phyloP scores from a whole-genome alignment of 768 basidiomycete species.

The Zangia roseola region DNA sequence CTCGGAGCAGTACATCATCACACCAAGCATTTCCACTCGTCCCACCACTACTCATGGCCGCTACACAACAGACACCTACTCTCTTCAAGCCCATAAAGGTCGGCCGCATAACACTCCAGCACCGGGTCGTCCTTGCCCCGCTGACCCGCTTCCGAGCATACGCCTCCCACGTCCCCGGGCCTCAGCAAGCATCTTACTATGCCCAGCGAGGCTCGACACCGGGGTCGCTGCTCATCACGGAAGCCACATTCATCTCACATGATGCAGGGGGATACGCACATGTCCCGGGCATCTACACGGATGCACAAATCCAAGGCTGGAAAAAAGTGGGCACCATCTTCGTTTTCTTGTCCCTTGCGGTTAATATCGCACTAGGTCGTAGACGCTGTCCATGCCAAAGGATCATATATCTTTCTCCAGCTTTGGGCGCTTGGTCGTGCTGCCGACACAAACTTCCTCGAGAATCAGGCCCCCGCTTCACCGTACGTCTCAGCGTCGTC shows the following conservation, averaged over 20 bases:
- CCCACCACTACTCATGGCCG: no score
- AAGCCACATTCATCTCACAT: constrained; percentile 52
- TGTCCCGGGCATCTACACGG: constrained; percentile 65
- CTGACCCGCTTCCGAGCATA: constrained; percentile 45
- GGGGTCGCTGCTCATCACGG: constrained; percentile 56
- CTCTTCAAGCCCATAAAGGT: constrained; percentile 50
- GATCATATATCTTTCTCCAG: constrained; percentile 47
- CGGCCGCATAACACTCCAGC: constrained; percentile 41
- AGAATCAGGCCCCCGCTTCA: constrained; percentile 27
- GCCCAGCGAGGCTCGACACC: constrained; percentile 44
- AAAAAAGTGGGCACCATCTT: constrained; percentile 33
- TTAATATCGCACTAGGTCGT: constrained; percentile 40
- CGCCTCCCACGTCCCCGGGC: constrained; percentile 35
- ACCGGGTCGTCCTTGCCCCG: constrained; percentile 56
- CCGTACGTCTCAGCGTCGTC: constrained; percentile 36
- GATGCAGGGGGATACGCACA: constrained; percentile 48
- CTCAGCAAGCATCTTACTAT: constrained; percentile 46
- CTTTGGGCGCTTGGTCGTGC: constrained; percentile 59
- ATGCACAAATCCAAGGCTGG: constrained; percentile 55
- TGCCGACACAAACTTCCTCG: constrained; percentile 35
- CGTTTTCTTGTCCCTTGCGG: no score
- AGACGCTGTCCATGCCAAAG: constrained; percentile 54
- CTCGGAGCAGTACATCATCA: no score
- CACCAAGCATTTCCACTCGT: no score
- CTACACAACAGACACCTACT: background rate